Base-by-base conservation (phyloP, 129 eudicot genomes). In the Escallonia herrerae region DNA sequence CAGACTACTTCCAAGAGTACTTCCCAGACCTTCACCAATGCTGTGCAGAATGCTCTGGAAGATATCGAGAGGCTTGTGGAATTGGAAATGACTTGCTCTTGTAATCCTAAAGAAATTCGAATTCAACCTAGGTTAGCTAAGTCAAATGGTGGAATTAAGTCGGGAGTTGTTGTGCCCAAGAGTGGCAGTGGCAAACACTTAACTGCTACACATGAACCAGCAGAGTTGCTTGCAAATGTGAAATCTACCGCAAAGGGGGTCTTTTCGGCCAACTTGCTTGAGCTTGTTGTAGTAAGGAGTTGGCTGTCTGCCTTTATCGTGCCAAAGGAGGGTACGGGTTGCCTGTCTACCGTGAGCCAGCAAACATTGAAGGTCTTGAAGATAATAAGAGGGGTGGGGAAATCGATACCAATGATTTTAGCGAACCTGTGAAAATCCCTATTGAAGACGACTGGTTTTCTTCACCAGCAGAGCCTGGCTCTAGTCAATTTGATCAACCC, bases 311-410 rank as follows among this genome's bases (percentile, higher is more conserved):
- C 83, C 5, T 80, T 53, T 72, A 38, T 74, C 70, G 69, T 22
- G 57, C 65, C 2, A 80, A 54, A 48, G 77, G 74, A 11, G 83
- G 86, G 15, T 46, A 51, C 38, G 7, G 37, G 4, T 56, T 81
- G 65, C 64, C 72, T 3, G 42, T 48, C 5, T 80, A 63, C 60
- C 39, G 12, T 33, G 78, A 71, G 15, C 79, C 81, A 7, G 8
- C 7, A 40, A 9, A 15, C 2, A 72, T 80, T 60, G 83, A 77
- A 55, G 96, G 89, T 39, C 72, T 83, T 64, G 88, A 79, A 53
- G 97, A 80, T 46, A 69, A 74, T 52, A 46, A 15, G 10, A 63
- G 60, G 40, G 59, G 46, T 43, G 72, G 43, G 60, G 13, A 12
- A 12, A 66, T 22, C 12, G 62, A 44, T 8, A 61, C 12, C 43